Base-by-base conservation (phyloP, 805 yeast species). In the Pichia insulana region DNA sequence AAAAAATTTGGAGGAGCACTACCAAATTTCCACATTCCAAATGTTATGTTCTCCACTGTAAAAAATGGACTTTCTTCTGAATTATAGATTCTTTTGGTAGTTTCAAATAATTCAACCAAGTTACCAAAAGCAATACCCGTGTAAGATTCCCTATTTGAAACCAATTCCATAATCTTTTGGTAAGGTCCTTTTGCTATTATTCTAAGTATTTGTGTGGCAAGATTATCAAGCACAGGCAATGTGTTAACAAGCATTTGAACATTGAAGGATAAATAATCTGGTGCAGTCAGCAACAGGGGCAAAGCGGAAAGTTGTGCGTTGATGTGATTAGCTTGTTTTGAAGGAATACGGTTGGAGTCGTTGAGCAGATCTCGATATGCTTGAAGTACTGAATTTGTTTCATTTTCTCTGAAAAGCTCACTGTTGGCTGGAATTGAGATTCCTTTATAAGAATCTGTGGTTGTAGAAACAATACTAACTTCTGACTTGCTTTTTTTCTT, bases 121-220 rank as follows among this genome's bases (percentile, higher is more conserved):
- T 81, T 79, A 39, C 78, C 71, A 55, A 76, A 86, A 61, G 59
- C 71, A 56, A 68, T 79, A 51, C 72, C 81, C 36, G 81, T 84
- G 42, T 77, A 76, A 5, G 84, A 77, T 50, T 74, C 83, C 37
- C 73, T 74, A 50, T 69, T 75, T 31, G 87, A 73, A 2, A 85
- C 85, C 30, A 83, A 65, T 36, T 78, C 80, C 51, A 85, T 68
- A 8, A 85, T 75, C 39, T 82, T 84, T 53, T 84, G 86, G 54
- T 83, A 82, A 3, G 94, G 83, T 4, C 83, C 83, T 20, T 74
- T 69, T 8, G 85, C 82, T 31, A 88, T 74, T 2, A 81, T 68
- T 47, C 92, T 69, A 41, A 89, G 65, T 16, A 89, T 67, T 57
- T 89, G 97, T 1, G 88, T 75, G 0, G 96, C 77, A 41, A 89